Percentiles rank a stretch among this genome's conserved stretches.
Evolutionary conservation across 2,329 filamentous ascomycete genomes (phyloP).

Genomic region (Alternaria brassicae): DNA sequence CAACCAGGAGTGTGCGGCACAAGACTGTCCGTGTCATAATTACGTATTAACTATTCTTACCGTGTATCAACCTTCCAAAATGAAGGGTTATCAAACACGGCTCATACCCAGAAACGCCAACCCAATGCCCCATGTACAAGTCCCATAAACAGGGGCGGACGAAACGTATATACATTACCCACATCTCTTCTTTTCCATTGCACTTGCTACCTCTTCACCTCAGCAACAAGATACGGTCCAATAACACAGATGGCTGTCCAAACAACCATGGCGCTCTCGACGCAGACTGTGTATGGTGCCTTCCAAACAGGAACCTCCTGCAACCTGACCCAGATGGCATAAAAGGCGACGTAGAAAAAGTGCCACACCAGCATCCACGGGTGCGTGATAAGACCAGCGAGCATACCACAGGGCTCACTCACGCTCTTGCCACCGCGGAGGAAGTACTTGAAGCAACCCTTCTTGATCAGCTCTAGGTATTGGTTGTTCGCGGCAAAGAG

Average conservation of each 20-base stretch:
- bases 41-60: conserved; percentile 1
- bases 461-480: conserved; percentile 75
- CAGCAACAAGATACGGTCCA: conserved; percentile 78
- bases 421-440: conserved; percentile 73
- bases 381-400: conserved; percentile 80
- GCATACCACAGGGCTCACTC: conserved; percentile 78
- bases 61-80: background rate
- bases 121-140: conserved; percentile 1
- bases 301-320: conserved; percentile 54
- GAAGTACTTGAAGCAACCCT: conserved; percentile 94
- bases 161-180: conserved; percentile 4
- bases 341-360: conserved; percentile 92
- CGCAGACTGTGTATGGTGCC: conserved; percentile 61
- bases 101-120: background rate
- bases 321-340: conserved; percentile 78
- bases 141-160: background rate
- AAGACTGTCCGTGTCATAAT: background rate
- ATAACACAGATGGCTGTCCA: conserved; percentile 84
- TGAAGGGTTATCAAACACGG: background rate
- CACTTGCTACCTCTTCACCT: conserved; percentile 56
- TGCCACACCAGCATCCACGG: conserved; percentile 85
- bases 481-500: conserved; percentile 81
- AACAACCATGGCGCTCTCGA: conserved; percentile 73
- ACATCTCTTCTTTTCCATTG: background rate
- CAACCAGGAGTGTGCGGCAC: background rate